These are phyloP conservation scores for Mycena latifolia DNA, from an alignment of 768 basidiomycete species.

Conservation along the genomic window DNA sequence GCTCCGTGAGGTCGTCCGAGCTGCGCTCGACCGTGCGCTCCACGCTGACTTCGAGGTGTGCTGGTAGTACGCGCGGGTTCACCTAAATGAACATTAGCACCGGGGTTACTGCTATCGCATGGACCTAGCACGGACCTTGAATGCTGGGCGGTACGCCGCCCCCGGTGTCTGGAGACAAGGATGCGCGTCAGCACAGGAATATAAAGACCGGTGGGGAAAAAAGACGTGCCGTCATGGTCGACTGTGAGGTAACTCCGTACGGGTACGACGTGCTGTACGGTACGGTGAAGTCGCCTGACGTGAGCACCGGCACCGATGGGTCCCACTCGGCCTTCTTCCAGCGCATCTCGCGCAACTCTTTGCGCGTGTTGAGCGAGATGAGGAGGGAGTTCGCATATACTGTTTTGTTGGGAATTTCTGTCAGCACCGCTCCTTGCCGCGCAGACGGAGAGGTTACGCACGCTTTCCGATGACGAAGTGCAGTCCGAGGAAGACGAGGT, in stretches of 20 bases:
- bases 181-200: neutral
- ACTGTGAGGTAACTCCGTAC: neutral
- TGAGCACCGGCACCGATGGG: conserved; percentile 5
- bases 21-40: conserved; percentile 9
- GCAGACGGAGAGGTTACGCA: conserved; percentile 27
- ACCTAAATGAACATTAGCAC: neutral
- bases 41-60: conserved; percentile 6
- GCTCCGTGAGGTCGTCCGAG: conserved; percentile 15
- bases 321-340: conserved; percentile 22
- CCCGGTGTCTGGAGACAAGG: neutral
- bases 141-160: conserved; percentile 18
- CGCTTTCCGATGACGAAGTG: conserved; percentile 53
- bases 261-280: conserved; percentile 8
- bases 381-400: conserved; percentile 34
- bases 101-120: too few relatives aligned
- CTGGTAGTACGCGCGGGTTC: conserved; percentile 14
- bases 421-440: too few relatives aligned
- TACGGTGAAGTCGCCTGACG: conserved; percentile 7
- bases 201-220: neutral
- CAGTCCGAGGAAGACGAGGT: conserved; percentile 51
- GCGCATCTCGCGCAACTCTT: conserved; percentile 30
- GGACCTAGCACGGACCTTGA: conserved; percentile 8
- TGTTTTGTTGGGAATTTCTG: neutral
- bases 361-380: conserved; percentile 31
- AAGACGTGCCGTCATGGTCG: conserved; percentile 16